Conservation (phyloP, 805 yeast genomes). For the Wickerhamiella allomyrinae region DNA sequence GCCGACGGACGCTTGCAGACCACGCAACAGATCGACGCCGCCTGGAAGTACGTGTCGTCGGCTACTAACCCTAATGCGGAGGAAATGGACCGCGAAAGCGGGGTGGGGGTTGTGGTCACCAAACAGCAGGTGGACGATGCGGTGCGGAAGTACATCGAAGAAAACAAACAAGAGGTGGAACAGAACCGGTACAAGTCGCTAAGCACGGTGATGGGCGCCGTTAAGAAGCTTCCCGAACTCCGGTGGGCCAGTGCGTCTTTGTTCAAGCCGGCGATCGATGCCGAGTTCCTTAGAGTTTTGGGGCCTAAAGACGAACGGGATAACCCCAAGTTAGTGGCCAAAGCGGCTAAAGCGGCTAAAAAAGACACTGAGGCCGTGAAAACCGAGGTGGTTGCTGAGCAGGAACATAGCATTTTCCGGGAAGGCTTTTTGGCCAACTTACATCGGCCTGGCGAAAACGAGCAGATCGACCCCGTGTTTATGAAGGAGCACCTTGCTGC, state of each 20-base stretch:
- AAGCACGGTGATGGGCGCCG: constrained; percentile 62
- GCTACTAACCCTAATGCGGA: constrained; percentile 32
- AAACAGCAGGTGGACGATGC: constrained; percentile 46
- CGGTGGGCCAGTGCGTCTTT: constrained; percentile 86
- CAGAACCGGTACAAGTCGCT: constrained; percentile 68
- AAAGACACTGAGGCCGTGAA: constrained; percentile 28
- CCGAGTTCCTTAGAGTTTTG: constrained; percentile 48
- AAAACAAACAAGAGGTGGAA: constrained; percentile 43
- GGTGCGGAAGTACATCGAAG: constrained; percentile 46
- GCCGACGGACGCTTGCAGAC: constrained; percentile 49
- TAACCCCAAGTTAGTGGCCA: constrained; percentile 26
- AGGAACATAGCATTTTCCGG: constrained; percentile 46
- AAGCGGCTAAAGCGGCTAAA: constrained; percentile 14
- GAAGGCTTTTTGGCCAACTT: constrained; percentile 94
- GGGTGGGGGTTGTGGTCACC: constrained; percentile 70
- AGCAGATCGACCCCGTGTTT: constrained; percentile 76
- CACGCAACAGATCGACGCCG: constrained; percentile 61
- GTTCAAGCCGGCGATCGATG: constrained; percentile 81
- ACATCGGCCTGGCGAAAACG: constrained; percentile 91
- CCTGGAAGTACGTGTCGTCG: constrained; percentile 50
- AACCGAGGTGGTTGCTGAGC: constrained; percentile 7
- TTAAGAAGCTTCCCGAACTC: constrained; percentile 57
- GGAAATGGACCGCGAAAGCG: constrained; percentile 42
- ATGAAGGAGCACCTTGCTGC: constrained; percentile 65
- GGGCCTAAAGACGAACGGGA: constrained; percentile 98